Conservation (phyloP, 2,329 filamentous ascomycete genomes). For the Geosmithia putterillii region DNA sequence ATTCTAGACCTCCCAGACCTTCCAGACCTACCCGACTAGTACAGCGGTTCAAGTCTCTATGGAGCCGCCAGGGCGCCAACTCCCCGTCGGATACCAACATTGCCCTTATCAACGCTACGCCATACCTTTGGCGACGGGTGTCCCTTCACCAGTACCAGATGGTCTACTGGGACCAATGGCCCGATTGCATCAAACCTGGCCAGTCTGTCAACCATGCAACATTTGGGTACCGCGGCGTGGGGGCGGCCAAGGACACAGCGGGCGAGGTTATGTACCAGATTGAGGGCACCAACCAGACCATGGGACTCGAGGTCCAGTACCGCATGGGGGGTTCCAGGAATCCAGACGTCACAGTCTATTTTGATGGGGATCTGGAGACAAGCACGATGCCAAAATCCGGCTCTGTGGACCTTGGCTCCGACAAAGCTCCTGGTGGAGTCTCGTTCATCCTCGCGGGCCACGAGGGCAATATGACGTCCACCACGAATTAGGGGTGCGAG, state of each 20-base stretch:
- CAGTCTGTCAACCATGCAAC: slow-evolving; percentile 4
- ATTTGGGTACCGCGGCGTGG: background rate
- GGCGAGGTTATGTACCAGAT: slow-evolving; percentile 16
- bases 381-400: background rate
- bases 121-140: slow-evolving; percentile 14
- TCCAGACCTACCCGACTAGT: background rate
- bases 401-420: background rate
- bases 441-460: slow-evolving; percentile 14
- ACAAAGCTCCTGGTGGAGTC: background rate
- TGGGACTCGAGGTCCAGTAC: slow-evolving; percentile 14
- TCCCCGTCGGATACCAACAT: slow-evolving; percentile 4
- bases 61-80: no score
- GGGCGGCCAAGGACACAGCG: slow-evolving; percentile 7
- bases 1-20: background rate
- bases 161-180: slow-evolving; percentile 6
- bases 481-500: slow-evolving; percentile 4
- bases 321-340: background rate
- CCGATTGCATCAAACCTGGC: slow-evolving; percentile 14
- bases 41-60: background rate
- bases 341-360: slow-evolving; percentile 1
- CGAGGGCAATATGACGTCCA: slow-evolving; percentile 15
- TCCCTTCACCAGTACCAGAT: slow-evolving; percentile 10
- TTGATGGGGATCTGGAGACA: slow-evolving; percentile 12
- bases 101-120: slow-evolving; percentile 18
- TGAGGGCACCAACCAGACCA: slow-evolving; percentile 11